phyloP scores from a whole-genome alignment of 441 rosid species.

The Hypseocharis bilobata region DNA sequence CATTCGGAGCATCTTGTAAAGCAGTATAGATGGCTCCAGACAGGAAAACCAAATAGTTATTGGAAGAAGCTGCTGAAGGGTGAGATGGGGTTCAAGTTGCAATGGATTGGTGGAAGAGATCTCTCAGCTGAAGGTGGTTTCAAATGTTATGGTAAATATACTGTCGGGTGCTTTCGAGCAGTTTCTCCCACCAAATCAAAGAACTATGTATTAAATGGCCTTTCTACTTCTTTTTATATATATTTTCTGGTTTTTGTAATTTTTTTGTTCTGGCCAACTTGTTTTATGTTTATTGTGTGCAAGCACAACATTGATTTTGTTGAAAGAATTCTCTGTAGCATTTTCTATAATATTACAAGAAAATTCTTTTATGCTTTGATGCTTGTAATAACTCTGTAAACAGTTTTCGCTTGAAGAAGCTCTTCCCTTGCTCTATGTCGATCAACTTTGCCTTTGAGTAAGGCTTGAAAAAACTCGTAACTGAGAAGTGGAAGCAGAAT shows the following conservation, averaged over 20 bases:
- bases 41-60: conserved; percentile 25
- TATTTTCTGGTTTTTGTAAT: conserved; percentile 18
- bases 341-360: conserved; percentile 6
- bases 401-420: too few species aligned
- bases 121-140: conserved; percentile 13
- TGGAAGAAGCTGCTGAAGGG: conserved; percentile 27
- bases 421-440: too few species aligned
- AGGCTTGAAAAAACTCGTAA: too few species aligned
- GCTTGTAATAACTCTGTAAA: not conserved
- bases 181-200: conserved; percentile 26
- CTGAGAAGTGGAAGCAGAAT: too few species aligned
- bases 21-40: conserved; percentile 33
- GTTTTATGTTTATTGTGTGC: conserved; percentile 27
- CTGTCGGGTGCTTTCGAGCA: conserved; percentile 20
- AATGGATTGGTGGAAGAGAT: conserved; percentile 22
- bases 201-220: conserved; percentile 33
- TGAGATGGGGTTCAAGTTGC: conserved; percentile 30
- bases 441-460: too few species aligned
- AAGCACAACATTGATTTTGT: conserved; percentile 22
- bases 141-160: conserved; percentile 28
- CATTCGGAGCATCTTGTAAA: conserved; percentile 50
- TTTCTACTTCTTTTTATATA: conserved; percentile 8
- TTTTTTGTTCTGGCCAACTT: conserved; percentile 18
- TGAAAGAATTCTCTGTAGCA: conserved; percentile 21
- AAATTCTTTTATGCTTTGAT: not conserved